Base-by-base conservation (phyloP, 1,284 basidiomycete species). In the Pascua guehoae region DNA sequence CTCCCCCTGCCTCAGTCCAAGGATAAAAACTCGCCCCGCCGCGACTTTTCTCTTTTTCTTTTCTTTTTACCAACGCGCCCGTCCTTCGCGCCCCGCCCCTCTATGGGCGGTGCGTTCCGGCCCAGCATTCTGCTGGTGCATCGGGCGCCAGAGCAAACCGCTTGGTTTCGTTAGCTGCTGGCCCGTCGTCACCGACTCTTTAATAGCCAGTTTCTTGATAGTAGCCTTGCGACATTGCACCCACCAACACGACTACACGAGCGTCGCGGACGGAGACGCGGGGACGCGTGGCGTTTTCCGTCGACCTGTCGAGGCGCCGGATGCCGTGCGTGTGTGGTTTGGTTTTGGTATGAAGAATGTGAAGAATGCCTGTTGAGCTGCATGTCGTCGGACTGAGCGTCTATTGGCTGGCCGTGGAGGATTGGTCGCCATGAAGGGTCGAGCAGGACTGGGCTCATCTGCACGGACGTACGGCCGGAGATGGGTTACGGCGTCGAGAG, bases 101-200 rank as follows among this genome's bases (percentile, higher is more conserved):
- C 47, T 16, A 9, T 4, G 43, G 37, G 49, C 44, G 16, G 47
- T n/a, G 44, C 40, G 32, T 15, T 37, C 24, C 14, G 15, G 24
- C 15, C 17, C 24, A 37, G 51, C 51, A 18, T 44, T 16, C 16
- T 37, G 9, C 41, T 12, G n/a, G 24, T 32, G 24, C n/a, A 12
- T 18, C 18, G 49, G 41, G 49, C 47, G 48, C 54, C 8, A 57
- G 51, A 56, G 32, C 18, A 18, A 51, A 49, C 44, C 40, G 54
- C 58, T 57, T 60, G 55, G 58, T 57, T 60, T 60, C 39, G 58
- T 46, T 60, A 60, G 58, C 58, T 47, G 52, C 55, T 57, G 58
- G 54, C 58, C 51, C 45, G 54, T 43, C 41, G n/a, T 41, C 15
- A 18, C 44, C n/a, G 47, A 45, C 52, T 18, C 7, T 16, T 16